phyloP scores from a whole-genome alignment of 495 filamentous ascomycete species.

The Hyaloscypha hepaticicola region DNA sequence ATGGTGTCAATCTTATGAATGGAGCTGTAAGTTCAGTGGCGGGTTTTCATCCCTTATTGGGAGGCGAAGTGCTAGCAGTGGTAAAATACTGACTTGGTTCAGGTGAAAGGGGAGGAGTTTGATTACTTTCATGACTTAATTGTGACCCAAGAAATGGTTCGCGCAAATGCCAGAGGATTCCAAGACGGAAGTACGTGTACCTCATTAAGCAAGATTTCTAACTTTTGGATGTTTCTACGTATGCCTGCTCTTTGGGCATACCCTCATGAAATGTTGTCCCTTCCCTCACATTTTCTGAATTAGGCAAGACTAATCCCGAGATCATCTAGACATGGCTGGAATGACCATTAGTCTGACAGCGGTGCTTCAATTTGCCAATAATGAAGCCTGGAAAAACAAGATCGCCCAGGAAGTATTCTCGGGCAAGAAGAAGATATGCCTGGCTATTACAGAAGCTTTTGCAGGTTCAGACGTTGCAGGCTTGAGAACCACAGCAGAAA shows the following conservation, averaged over 20 bases:
- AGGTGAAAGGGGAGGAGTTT: slow-evolving; percentile 71
- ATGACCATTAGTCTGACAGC: slow-evolving; percentile 84
- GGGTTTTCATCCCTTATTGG: too few species aligned
- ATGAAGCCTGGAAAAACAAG: slow-evolving; percentile 62
- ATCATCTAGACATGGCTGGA: slow-evolving; percentile 21
- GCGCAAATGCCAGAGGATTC: slow-evolving; percentile 67
- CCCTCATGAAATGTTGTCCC: too few species aligned
- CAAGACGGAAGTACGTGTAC: slow-evolving; percentile 57
- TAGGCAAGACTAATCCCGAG: too few species aligned
- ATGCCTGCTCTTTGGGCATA: too few species aligned
- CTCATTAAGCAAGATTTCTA: too few species aligned
- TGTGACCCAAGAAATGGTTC: slow-evolving; percentile 68
- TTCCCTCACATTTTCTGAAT: too few species aligned
- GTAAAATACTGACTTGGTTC: neutral
- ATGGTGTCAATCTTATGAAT: slow-evolving; percentile 64
- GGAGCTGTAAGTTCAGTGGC: slow-evolving; percentile 45
- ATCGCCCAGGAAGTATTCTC: slow-evolving; percentile 71
- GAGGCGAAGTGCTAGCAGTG: too few species aligned
- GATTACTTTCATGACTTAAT: slow-evolving; percentile 88
- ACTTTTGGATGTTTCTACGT: neutral
- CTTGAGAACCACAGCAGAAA: slow-evolving; percentile 74
- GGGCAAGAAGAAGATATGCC: slow-evolving; percentile 82
- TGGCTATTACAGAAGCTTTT: slow-evolving; percentile 89
- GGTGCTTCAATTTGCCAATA: slow-evolving; percentile 73
- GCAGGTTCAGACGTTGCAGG: slow-evolving; percentile 85